A percentile compares a stretch with the other conserved stretches of the same genome.
Evolutionary conservation across 1,139 yeast species (phyloP).

Genomic region (Hansenula sp.): DNA sequence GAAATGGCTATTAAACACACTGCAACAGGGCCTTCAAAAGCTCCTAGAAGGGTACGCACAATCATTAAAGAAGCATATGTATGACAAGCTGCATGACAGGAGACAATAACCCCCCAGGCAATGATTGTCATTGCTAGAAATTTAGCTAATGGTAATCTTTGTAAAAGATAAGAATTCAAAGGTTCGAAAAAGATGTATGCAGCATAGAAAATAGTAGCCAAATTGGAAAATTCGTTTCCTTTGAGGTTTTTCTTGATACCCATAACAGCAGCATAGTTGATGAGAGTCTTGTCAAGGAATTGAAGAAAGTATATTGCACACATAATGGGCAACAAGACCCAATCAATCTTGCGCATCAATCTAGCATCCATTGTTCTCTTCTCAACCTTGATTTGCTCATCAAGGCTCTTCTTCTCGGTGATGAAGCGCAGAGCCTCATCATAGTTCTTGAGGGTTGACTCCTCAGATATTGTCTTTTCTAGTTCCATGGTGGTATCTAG

Average conservation of each 20-base stretch:
- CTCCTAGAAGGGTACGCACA: slow-evolving; percentile 48
- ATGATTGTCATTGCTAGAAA: slow-evolving; percentile 32
- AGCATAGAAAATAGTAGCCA: slow-evolving; percentile 46
- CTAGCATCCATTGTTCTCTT: slow-evolving; percentile 10
- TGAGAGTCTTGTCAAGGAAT: slow-evolving; percentile 13
- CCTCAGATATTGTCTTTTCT: too few relatives aligned
- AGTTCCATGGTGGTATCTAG: too few relatives aligned
- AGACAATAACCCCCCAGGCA: slow-evolving; percentile 44
- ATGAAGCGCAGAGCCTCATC: too few relatives aligned
- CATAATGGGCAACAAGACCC: slow-evolving; percentile 14
- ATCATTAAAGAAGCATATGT: slow-evolving; percentile 45
- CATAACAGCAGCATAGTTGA: slow-evolving; percentile 28
- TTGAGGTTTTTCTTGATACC: slow-evolving; percentile 33
- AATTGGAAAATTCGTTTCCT: slow-evolving; percentile 35
- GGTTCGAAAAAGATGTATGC: slow-evolving; percentile 42
- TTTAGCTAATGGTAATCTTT: slow-evolving; percentile 41
- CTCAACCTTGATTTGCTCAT: too few relatives aligned
- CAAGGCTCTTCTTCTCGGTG: too few relatives aligned
- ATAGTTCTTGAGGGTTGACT: too few relatives aligned
- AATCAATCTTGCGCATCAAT: slow-evolving; percentile 15
- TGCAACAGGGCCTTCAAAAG: slow-evolving; percentile 50
- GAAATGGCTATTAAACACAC: slow-evolving; percentile 59
- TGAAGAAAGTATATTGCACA: slow-evolving; percentile 14
- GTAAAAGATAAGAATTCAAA: slow-evolving; percentile 46
- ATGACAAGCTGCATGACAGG: slow-evolving; percentile 36